Evolutionary conservation across 2,329 filamentous ascomycete genomes (phyloP).

Genomic region (Alternaria triticimaculans): DNA sequence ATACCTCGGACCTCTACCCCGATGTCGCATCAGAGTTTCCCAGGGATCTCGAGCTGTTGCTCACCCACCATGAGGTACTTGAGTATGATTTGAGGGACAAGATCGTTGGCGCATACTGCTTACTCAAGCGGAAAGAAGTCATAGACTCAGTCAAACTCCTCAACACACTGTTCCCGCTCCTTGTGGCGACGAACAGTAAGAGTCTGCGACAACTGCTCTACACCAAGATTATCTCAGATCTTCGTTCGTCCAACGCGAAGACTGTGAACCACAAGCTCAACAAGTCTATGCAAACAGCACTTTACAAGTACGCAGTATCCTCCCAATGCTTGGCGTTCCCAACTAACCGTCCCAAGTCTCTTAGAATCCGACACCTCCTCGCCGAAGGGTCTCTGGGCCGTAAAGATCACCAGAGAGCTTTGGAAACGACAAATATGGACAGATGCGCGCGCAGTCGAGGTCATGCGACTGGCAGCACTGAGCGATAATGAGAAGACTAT

Average conservation of each 20-base stretch:
- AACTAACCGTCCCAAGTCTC: slow-evolving; percentile 51
- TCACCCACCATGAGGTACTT: slow-evolving; percentile 80
- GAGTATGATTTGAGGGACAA: slow-evolving; percentile 75
- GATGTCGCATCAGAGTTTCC: slow-evolving; percentile 79
- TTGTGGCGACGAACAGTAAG: slow-evolving; percentile 92
- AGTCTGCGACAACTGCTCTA: slow-evolving; percentile 82
- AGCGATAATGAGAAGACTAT: slow-evolving; percentile 94
- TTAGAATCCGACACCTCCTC: slow-evolving; percentile 85
- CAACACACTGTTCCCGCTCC: slow-evolving; percentile 91
- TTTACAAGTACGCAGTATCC: slow-evolving; percentile 71
- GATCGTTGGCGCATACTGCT: slow-evolving; percentile 84
- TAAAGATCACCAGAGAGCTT: slow-evolving; percentile 91
- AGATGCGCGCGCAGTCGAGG: slow-evolving; percentile 91
- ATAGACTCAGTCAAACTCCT: slow-evolving; percentile 82
- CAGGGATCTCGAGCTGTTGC: slow-evolving; percentile 78
- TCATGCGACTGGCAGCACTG: slow-evolving; percentile 93
- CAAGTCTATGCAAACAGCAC: slow-evolving; percentile 87
- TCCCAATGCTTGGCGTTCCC: background rate
- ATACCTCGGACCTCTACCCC: slow-evolving; percentile 93
- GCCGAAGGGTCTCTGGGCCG: slow-evolving; percentile 89
- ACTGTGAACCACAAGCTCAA: slow-evolving; percentile 91
- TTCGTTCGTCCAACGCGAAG: slow-evolving; percentile 87
- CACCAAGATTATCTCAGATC: slow-evolving; percentile 88
- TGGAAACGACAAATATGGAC: slow-evolving; percentile 98
- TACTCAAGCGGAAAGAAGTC: slow-evolving; percentile 89